These are phyloP conservation scores for Telfairia occidentalis DNA, from an alignment of 331 rosid species.

Conservation along the genomic window DNA sequence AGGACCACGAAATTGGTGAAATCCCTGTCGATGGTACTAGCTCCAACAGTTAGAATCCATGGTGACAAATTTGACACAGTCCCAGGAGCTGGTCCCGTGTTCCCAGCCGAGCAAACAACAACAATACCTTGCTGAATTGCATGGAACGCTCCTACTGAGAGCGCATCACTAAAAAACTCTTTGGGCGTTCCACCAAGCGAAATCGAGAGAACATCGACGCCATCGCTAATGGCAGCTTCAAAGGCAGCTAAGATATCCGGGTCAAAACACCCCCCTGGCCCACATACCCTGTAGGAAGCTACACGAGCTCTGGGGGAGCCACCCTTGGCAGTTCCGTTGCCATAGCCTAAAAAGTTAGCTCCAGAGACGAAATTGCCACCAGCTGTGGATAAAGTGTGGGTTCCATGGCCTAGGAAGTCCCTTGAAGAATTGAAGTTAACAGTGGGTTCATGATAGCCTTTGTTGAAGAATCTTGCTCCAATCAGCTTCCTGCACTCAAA, in stretches of 20 bases:
- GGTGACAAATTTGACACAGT: conserved; percentile 39
- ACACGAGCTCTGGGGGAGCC: conserved; percentile 66
- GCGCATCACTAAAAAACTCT: conserved; percentile 21
- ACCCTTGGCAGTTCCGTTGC: conserved; percentile 64
- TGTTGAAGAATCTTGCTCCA: conserved; percentile 48
- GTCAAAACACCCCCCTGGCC: conserved; percentile 42
- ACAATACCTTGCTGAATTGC: conserved; percentile 34
- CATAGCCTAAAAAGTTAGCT: conserved; percentile 25
- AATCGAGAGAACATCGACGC: conserved; percentile 50
- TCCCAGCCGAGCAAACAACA: conserved; percentile 58
- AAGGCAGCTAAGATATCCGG: conserved; percentile 48
- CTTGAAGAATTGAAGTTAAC: conserved; percentile 23
- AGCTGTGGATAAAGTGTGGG: conserved; percentile 57
- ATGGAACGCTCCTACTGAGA: conserved; percentile 61
- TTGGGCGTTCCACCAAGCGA: conserved; percentile 28
- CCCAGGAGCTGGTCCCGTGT: conserved; percentile 26
- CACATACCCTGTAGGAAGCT: conserved; percentile 64
- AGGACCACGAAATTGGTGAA: conserved; percentile 32
- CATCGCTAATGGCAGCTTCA: conserved; percentile 60
- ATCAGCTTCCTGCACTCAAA: conserved; percentile 43
- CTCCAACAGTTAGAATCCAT: conserved; percentile 63
- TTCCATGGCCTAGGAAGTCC: conserved; percentile 49
- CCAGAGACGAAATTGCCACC: conserved; percentile 43
- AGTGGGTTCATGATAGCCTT: conserved; percentile 20
- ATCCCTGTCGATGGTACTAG: conserved; percentile 52